Evolutionary conservation across 2,329 filamentous ascomycete genomes (phyloP), one percentile per base, ranked within the genome.

Genomic region (Pseudogymnoascus sp.): DNA sequence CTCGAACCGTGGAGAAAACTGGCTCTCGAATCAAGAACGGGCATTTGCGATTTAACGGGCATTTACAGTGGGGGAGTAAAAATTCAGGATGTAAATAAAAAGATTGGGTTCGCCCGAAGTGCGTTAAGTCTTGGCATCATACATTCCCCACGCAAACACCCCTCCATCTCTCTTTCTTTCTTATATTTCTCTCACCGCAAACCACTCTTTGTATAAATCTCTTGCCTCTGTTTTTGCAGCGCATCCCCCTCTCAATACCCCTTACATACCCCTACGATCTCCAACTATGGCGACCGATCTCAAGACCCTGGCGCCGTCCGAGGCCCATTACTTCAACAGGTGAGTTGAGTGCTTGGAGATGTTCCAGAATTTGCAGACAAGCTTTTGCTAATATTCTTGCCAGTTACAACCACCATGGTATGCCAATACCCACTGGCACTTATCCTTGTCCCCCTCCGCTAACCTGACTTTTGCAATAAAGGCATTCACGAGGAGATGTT

Each of bases 241-340:
- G 44, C 44, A 50, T 23, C 44, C 23, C 26, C 26, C 5, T n/a
- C 44, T 50, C 44, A 50, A 29, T 50, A 50, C 44, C 44, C 44
- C 44, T 17, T 29, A 29, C 23, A 15, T 50, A 50, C 3, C 44
- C 44, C 44, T 50, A 50, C 44, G 23, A 50, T 50, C 44, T 29
- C 44, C 44, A 50, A 46, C 19, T 50, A 50, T 50, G 44, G 61
- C 33, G 23, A 61, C 60, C 60, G 61, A 62, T 13, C 82, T 90
- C 77, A 86, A 88, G 75, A 76, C 80, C 71, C 88, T 96, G 84
- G 89, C 90, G 75, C 93, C 96, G 80, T 95, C 93, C 68, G 95
- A 99, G 83, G 92, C 96, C 77, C 95, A 97, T 78, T 99, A 97
- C 83, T 97, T 97, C 82, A 97, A 97, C 81, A 96, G 92, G 93